Evolutionary conservation across 371 early-diverging fungal genomes (phyloP).

Genomic region (Apophysomyces variabilis): DNA sequence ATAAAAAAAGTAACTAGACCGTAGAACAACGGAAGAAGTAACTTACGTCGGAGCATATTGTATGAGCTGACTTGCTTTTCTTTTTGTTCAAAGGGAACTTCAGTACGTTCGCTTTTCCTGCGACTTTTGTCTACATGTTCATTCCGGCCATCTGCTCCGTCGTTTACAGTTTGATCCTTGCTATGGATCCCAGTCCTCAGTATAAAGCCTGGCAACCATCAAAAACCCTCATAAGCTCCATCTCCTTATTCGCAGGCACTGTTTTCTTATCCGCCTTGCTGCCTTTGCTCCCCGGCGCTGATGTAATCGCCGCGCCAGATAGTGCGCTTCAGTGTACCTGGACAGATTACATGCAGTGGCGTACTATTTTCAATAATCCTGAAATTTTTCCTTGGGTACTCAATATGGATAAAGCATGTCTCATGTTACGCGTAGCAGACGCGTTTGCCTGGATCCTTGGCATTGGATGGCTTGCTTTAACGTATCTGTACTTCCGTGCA

Average conservation of each 20-base stretch:
- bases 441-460: slow-evolving; percentile 38
- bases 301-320: slow-evolving; percentile 39
- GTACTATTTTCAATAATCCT: slow-evolving; percentile 33
- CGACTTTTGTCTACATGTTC: slow-evolving; percentile 50
- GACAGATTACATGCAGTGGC: slow-evolving; percentile 50
- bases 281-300: slow-evolving; percentile 41
- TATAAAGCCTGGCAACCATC: slow-evolving; percentile 49
- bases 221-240: slow-evolving; percentile 31
- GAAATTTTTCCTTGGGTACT: slow-evolving; percentile 44
- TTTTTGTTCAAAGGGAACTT: slow-evolving; percentile 29
- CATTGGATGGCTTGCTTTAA: slow-evolving; percentile 30
- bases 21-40: background rate
- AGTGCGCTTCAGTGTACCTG: slow-evolving; percentile 37
- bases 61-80: background rate
- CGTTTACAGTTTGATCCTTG: slow-evolving; percentile 38
- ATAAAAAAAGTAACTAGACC: background rate
- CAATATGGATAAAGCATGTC: slow-evolving; percentile 44
- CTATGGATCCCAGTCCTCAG: slow-evolving; percentile 37
- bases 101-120: slow-evolving; percentile 45
- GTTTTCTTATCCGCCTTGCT: slow-evolving; percentile 36
- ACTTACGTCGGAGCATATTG: background rate
- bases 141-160: slow-evolving; percentile 35
- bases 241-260: slow-evolving; percentile 27
- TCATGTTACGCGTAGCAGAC: slow-evolving; percentile 33
- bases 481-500: slow-evolving; percentile 28